Conservation (phyloP, 73 alveolate genomes). For the Loxodes magnus region DNA sequence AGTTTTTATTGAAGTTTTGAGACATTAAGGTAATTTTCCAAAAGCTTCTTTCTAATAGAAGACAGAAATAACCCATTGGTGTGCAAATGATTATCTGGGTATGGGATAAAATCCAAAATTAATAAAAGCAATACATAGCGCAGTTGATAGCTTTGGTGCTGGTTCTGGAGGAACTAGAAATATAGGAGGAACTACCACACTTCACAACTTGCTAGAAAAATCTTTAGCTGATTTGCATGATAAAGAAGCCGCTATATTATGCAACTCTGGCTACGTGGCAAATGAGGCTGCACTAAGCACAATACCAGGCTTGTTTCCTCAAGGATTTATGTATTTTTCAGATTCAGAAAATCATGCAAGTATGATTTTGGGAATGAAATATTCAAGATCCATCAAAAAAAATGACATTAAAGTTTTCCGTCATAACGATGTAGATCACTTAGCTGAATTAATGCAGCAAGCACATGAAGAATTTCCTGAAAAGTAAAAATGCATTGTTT, state of each 20-base stretch:
- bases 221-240: slow-evolving; percentile 58
- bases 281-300: slow-evolving; percentile 58
- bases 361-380: slow-evolving; percentile 53
- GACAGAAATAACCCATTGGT: slow-evolving; percentile 54
- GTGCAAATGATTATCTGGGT: slow-evolving; percentile 68
- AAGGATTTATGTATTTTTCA: slow-evolving; percentile 40
- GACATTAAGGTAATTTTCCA: slow-evolving; percentile 55
- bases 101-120: slow-evolving; percentile 59
- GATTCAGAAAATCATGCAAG: slow-evolving; percentile 72
- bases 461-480: slow-evolving; percentile 16
- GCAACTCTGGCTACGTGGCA: slow-evolving; percentile 55
- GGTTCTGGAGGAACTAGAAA: slow-evolving; percentile 82
- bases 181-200: slow-evolving; percentile 60
- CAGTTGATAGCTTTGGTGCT: slow-evolving; percentile 43
- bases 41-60: slow-evolving; percentile 40
- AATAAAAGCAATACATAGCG: slow-evolving; percentile 36
- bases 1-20: slow-evolving; percentile 33
- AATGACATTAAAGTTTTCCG: slow-evolving; percentile 41
- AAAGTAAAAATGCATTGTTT: slow-evolving; percentile 31
- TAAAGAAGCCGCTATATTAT: slow-evolving; percentile 45
- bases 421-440: slow-evolving; percentile 56
- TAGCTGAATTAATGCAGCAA: slow-evolving; percentile 30
- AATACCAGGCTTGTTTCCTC: slow-evolving; percentile 32
- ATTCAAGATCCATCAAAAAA: slow-evolving; percentile 27
- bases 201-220: slow-evolving; percentile 47